These are phyloP conservation scores for Candida sanyaensis DNA, from an alignment of 1,139 yeast species.

Conservation along the genomic window DNA sequence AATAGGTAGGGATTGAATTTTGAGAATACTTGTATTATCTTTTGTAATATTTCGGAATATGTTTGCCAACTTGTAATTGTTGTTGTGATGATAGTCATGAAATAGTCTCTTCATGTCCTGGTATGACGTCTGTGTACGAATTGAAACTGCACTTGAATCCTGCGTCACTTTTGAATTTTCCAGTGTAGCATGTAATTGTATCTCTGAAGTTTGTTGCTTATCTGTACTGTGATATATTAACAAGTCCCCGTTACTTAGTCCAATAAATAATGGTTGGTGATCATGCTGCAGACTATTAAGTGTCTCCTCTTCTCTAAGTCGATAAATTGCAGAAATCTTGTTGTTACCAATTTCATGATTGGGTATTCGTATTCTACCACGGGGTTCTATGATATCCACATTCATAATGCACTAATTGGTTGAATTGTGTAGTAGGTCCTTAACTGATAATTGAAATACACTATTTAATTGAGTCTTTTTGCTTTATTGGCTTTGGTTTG, in stretches of 20 bases:
- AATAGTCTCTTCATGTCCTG: slow-evolving; percentile 21
- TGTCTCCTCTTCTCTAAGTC: not conserved
- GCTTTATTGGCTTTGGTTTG: too few species aligned
- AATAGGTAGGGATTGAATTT: slow-evolving; percentile 20
- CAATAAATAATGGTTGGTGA: slow-evolving; percentile 30
- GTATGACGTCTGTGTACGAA: slow-evolving; percentile 23
- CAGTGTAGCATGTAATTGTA: not conserved
- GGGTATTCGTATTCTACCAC: slow-evolving; percentile 28
- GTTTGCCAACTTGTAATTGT: slow-evolving; percentile 5
- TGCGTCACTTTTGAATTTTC: not conserved
- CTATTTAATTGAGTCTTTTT: too few species aligned
- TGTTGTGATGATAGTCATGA: slow-evolving; percentile 10
- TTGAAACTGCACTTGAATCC: slow-evolving; percentile 7
- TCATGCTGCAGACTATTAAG: slow-evolving; percentile 9
- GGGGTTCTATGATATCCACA: slow-evolving; percentile 36
- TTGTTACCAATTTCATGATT: slow-evolving; percentile 10
- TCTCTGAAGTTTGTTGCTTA: not conserved
- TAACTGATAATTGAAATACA: too few species aligned
- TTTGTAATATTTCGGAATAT: slow-evolving; percentile 27
- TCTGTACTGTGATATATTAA: slow-evolving; percentile 18
- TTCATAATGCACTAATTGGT: slow-evolving; percentile 18
- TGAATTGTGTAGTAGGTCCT: not conserved
- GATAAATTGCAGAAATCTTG: slow-evolving; percentile 27
- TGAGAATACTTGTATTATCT: slow-evolving; percentile 22
- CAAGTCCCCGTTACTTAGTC: slow-evolving; percentile 40